Base-by-base conservation (phyloP, 73 alveolate species). In the Paramecium sonneborni region DNA sequence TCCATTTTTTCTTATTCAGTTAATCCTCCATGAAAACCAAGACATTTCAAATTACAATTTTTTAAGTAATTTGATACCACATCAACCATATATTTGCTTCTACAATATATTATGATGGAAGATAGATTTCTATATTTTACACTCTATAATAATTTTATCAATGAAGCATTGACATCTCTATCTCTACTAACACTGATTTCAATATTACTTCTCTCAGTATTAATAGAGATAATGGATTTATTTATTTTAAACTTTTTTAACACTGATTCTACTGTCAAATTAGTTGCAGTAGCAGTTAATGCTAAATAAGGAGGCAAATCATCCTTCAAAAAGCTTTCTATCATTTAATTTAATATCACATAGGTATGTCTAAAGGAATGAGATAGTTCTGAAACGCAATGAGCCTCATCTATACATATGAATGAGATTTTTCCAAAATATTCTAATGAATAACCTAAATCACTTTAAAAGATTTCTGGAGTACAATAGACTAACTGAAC, bases 361-460 rank as follows among this genome's bases (percentile, higher is more conserved):
- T 96, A 98, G 20, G 98, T 93, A 70, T 97, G 98, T 82, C 99
- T 95, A 95, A 97, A 97, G 69, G 97, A 96, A 85, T 95, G 97
- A 20, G 99, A 96, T 94, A 96, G 93, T 85, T 96, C 97, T 35
- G 98, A 95, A 5, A 98, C 96, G 89, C 99, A 97, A 62, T 95
- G 98, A 68, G 98, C 98, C 67, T 98, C 99, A 91, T 98, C 99
- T 9, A 98, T 95, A 57, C 99, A 96, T 37, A 97, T 97, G 86
- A 96, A 91, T 34, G 97, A 89, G 34, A 98, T 97, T 82, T 95
- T 87, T n/a, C 68, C 68, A 72, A 97, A 93, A 57, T 95, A 94
- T 35, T 92, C 93, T 52, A 98, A 57, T 70, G 95, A 96, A 92
- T 97, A 99, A 4, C 96, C 82, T 70, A 97, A 92, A 23, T 86